Conservation (phyloP, 2,329 filamentous ascomycete species). For the Pestalotiopsis sp. region DNA sequence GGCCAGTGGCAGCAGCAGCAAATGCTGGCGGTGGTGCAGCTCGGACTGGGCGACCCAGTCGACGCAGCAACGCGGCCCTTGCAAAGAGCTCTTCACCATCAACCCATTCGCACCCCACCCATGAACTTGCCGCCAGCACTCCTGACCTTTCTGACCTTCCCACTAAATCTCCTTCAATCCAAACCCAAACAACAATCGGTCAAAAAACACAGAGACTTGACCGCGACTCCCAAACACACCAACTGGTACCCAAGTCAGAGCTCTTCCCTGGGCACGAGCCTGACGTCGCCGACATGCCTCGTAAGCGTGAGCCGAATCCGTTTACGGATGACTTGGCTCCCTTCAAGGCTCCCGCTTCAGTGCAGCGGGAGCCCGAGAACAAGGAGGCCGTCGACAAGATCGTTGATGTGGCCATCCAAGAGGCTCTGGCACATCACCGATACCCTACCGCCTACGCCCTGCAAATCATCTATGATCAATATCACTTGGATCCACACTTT, state of each 20-base stretch:
- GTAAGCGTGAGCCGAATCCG: neutral
- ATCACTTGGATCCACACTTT: slow-evolving; percentile 52
- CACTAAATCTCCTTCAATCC: neutral
- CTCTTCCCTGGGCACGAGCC: neutral
- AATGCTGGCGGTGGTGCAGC: slow-evolving; percentile 13
- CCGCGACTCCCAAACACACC: neutral
- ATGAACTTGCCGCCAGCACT: neutral
- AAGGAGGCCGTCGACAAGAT: slow-evolving; percentile 53
- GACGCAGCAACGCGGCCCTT: slow-evolving; percentile 16
- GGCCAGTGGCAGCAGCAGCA: neutral
- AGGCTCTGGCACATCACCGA: slow-evolving; percentile 57
- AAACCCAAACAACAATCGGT: neutral
- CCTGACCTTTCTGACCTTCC: neutral
- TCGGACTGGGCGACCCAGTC: slow-evolving; percentile 10
- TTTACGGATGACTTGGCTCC: slow-evolving; percentile 6
- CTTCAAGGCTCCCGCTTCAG: slow-evolving; percentile 10
- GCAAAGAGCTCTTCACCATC: slow-evolving; percentile 19
- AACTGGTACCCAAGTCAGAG: neutral
- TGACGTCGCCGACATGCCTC: neutral
- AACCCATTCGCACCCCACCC: neutral
- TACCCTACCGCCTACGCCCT: slow-evolving; percentile 67
- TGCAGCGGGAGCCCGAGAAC: slow-evolving; percentile 31
- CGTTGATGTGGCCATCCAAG: slow-evolving; percentile 60
- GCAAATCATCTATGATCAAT: slow-evolving; percentile 62
- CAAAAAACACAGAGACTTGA: neutral